A percentile compares a stretch with the other conserved stretches of the same genome.
Conservation (phyloP, 1,284 basidiomycete genomes). For the Rhodofomes roseus region DNA sequence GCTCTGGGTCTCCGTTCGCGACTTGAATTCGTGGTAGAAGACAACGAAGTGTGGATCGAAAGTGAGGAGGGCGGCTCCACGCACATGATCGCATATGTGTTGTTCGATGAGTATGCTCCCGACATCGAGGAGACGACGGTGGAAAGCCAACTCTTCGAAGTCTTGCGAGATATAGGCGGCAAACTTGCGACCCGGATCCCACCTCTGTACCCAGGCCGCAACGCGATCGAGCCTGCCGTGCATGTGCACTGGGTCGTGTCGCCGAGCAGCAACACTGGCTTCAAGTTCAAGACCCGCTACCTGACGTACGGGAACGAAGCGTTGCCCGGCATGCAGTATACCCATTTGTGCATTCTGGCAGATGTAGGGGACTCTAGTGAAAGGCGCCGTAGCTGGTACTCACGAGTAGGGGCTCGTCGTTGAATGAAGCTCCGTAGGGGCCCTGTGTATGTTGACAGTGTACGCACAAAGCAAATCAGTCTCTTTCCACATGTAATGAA, state of each 20-base stretch:
- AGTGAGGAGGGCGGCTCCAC: neutral
- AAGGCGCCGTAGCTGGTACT: no score
- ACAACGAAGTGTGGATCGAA: neutral
- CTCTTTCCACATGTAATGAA: no score
- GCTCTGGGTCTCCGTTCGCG: conserved; percentile 4
- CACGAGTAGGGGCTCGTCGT: no score
- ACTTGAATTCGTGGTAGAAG: neutral
- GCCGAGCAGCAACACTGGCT: neutral
- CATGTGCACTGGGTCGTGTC: neutral
- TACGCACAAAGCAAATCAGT: no score
- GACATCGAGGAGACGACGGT: neutral
- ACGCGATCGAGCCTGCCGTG: neutral
- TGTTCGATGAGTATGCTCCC: neutral
- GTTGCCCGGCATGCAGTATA: neutral
- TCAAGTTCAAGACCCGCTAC: neutral
- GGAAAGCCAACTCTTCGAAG: neutral
- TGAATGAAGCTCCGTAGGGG: no score
- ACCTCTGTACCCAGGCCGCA: neutral
- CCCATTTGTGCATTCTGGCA: neutral
- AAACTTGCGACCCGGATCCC: neutral
- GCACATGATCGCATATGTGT: neutral
- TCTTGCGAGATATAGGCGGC: neutral
- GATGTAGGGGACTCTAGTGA: neutral
- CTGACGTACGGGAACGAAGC: neutral
- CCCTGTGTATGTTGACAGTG: no score